Evolutionary conservation across 2,329 filamentous ascomycete genomes (phyloP).

Genomic region (Claviceps sp.): DNA sequence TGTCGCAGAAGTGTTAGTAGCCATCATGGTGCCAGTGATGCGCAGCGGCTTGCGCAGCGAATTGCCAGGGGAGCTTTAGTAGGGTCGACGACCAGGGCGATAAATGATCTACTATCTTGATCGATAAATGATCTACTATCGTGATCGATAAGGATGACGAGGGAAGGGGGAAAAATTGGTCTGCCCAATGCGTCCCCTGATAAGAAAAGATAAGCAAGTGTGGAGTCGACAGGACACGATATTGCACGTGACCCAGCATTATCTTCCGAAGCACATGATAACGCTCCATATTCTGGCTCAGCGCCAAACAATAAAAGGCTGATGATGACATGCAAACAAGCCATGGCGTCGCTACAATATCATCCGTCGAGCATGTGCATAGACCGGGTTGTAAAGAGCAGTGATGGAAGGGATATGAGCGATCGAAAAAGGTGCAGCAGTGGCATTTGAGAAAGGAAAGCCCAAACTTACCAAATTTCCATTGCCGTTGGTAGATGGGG

Average conservation of each 20-base stretch:
- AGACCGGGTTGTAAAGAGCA: neutral
- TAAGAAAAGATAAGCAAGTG: conserved; percentile 21
- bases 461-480: conserved; percentile 25
- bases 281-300: neutral
- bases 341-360: neutral
- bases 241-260: conserved; percentile 17
- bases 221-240: conserved; percentile 6
- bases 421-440: neutral
- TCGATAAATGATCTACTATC: conserved; percentile 21
- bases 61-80: conserved; percentile 9
- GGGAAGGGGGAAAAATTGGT: conserved; percentile 21
- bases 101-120: conserved; percentile 21
- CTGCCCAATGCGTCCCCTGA: conserved; percentile 17
- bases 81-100: conserved; percentile 15
- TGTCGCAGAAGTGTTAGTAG: conserved; percentile 45
- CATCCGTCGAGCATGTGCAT: neutral
- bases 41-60: conserved; percentile 13
- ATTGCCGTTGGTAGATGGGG: conserved; percentile 26
- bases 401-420: neutral
- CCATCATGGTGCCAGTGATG: conserved; percentile 31
- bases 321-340: neutral
- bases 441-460: neutral
- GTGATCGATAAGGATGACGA: conserved; percentile 25
- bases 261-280: conserved; percentile 7
- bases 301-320: neutral